A percentile compares a stretch with the other conserved stretches of the same genome.
Conservation (phyloP, 345 rosid genomes). For the Geranium rotundifolium region DNA sequence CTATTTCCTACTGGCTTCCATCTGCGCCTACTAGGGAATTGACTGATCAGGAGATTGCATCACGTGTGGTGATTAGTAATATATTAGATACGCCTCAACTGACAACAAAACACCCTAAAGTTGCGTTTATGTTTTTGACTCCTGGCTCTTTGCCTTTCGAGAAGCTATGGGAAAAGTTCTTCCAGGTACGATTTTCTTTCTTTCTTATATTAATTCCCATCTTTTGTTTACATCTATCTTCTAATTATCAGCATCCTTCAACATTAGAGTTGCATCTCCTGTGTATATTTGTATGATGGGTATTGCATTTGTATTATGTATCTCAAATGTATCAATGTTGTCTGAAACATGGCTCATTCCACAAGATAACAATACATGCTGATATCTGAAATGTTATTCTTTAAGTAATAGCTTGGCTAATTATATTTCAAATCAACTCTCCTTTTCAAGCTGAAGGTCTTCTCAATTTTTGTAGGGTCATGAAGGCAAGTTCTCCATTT, state of each 20-base stretch:
- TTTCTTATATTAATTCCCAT: not conserved
- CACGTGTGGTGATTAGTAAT: constrained; percentile 60
- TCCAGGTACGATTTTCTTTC: constrained; percentile 33
- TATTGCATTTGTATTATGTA: too few relatives aligned
- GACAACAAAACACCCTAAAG: constrained; percentile 43
- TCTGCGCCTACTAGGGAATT: constrained; percentile 63
- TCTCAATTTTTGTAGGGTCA: constrained; percentile 43
- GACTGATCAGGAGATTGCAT: constrained; percentile 72
- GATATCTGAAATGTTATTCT: too few relatives aligned
- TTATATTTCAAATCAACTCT: not conserved
- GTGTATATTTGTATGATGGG: too few relatives aligned
- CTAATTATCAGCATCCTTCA: too few relatives aligned
- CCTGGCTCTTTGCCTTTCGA: constrained; percentile 83
- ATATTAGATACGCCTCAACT: constrained; percentile 46
- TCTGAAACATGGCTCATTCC: too few relatives aligned
- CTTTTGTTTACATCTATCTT: too few relatives aligned
- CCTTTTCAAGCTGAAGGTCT: not conserved
- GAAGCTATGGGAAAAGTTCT: constrained; percentile 87
- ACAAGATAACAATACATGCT: too few relatives aligned
- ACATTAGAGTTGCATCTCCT: too few relatives aligned
- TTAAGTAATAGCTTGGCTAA: not conserved
- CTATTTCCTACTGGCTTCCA: constrained; percentile 77
- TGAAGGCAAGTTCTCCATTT: constrained; percentile 65
- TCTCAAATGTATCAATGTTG: too few relatives aligned
- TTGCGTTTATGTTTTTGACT: constrained; percentile 88